Percentiles rank a stretch among this genome's conserved stretches.
These are phyloP conservation scores for Trichoderma sp. DNA, from an alignment of 2,329 filamentous ascomycete species.

Conservation along the genomic window DNA sequence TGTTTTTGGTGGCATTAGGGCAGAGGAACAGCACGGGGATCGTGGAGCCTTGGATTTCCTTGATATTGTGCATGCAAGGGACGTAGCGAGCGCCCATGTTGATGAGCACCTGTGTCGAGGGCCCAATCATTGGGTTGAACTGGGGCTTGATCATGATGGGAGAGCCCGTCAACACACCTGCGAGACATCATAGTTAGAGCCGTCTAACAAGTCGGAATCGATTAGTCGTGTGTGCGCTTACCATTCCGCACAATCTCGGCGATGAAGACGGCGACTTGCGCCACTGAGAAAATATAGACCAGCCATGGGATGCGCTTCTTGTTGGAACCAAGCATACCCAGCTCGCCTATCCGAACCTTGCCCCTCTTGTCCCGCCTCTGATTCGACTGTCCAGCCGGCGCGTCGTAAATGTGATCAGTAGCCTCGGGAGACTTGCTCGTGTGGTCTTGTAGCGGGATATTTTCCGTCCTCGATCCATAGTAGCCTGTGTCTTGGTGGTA, in stretches of 20 bases:
- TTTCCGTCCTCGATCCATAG: slow-evolving; percentile 50
- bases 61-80: slow-evolving; percentile 88
- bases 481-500: slow-evolving; percentile 57
- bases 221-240: slow-evolving; percentile 40
- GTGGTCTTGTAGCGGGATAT: slow-evolving; percentile 57
- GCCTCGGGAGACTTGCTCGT: slow-evolving; percentile 40
- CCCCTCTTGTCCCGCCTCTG: slow-evolving; percentile 38
- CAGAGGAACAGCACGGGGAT: slow-evolving; percentile 66
- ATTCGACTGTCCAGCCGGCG: slow-evolving; percentile 34
- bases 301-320: slow-evolving; percentile 69
- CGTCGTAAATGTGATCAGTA: slow-evolving; percentile 62
- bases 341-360: slow-evolving; percentile 54
- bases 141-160: slow-evolving; percentile 74
- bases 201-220: neutral
- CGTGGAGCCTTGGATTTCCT: slow-evolving; percentile 55
- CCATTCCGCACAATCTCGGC: slow-evolving; percentile 82
- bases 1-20: slow-evolving; percentile 68
- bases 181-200: slow-evolving; percentile 15
- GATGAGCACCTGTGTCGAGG: slow-evolving; percentile 84
- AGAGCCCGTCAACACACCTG: slow-evolving; percentile 72
- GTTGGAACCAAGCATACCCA: slow-evolving; percentile 57
- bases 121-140: slow-evolving; percentile 97
- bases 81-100: slow-evolving; percentile 94
- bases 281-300: slow-evolving; percentile 72
- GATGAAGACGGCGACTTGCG: slow-evolving; percentile 83